These are phyloP conservation scores for Podaxis mareebaensis DNA, from an alignment of 768 basidiomycete genomes.

Conservation along the genomic window DNA sequence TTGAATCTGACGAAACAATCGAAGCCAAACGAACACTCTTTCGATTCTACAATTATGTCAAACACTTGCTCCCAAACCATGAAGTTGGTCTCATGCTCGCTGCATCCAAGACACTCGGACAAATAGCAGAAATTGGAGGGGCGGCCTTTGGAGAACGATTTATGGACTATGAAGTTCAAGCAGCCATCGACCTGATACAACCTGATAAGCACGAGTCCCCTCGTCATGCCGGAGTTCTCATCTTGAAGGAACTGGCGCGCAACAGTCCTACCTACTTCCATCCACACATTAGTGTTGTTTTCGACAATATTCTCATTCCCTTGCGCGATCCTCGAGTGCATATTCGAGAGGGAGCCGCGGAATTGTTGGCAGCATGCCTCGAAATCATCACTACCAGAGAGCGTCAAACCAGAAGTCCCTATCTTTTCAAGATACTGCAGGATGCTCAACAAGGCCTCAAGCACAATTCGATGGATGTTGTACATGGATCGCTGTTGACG, in stretches of 20 bases:
- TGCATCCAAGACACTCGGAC: conserved; percentile 89
- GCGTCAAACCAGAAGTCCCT: conserved; percentile 62
- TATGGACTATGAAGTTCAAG: conserved; percentile 87
- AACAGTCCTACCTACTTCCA: conserved; percentile 89
- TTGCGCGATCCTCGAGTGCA: conserved; percentile 86
- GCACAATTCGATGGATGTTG: conserved; percentile 78
- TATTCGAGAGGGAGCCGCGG: conserved; percentile 91
- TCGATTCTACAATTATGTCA: conserved; percentile 91
- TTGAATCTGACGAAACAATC: conserved; percentile 77
- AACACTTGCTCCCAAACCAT: conserved; percentile 85
- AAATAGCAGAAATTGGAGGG: conserved; percentile 83
- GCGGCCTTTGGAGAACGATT: conserved; percentile 84
- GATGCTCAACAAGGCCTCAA: conserved; percentile 86
- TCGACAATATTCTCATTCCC: conserved; percentile 91
- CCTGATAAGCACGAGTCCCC: conserved; percentile 81
- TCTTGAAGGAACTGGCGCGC: conserved; percentile 89
- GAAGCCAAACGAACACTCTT: conserved; percentile 81
- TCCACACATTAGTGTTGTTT: conserved; percentile 81
- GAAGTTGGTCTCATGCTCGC: conserved; percentile 94
- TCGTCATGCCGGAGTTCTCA: conserved; percentile 91
- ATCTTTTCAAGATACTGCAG: conserved; percentile 79
- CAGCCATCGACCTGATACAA: conserved; percentile 78
- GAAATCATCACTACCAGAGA: conserved; percentile 82
- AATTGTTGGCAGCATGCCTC: conserved; percentile 89
- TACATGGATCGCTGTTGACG: conserved; percentile 90